These are phyloP conservation scores for Volvox africanus DNA, from an alignment of 139 green algal species.

Conservation along the genomic window DNA sequence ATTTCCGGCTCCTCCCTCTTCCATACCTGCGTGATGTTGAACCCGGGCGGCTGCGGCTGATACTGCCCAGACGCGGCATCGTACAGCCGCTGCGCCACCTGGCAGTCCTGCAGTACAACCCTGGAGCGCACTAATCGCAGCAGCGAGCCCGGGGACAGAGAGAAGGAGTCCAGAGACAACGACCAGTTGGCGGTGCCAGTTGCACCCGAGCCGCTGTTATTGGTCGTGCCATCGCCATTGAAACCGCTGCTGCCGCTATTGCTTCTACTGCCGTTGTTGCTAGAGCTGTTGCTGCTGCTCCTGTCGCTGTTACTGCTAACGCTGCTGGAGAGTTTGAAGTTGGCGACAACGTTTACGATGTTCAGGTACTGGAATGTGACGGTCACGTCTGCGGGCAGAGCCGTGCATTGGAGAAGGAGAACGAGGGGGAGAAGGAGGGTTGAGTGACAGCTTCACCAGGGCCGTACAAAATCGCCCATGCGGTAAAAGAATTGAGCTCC, in stretches of 20 bases:
- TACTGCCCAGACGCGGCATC: not conserved
- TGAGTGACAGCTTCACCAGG: no score
- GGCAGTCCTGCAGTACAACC: conserved; percentile 35
- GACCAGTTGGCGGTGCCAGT: not conserved
- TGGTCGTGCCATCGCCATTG: not conserved
- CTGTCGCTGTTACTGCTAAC: not conserved
- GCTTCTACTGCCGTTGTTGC: not conserved
- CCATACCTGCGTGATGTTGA: conserved; percentile 1
- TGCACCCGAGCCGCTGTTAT: not conserved
- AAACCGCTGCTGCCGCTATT: not conserved
- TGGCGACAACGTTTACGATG: not conserved
- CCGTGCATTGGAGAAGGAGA: not conserved
- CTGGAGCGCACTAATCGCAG: conserved; percentile 3
- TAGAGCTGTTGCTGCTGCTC: not conserved
- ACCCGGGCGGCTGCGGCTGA: not conserved
- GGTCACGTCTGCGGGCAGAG: not conserved
- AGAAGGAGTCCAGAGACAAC: conserved; percentile 13
- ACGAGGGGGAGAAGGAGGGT: no score
- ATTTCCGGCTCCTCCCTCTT: no score
- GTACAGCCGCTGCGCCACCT: not conserved
- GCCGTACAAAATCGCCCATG: no score
- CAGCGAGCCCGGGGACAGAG: not conserved
- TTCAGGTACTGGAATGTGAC: conserved; percentile 1
- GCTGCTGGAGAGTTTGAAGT: not conserved
- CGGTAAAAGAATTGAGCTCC: no score